Evolutionary conservation across 345 rosid genomes (phyloP).

Genomic region (Acer campestre): DNA sequence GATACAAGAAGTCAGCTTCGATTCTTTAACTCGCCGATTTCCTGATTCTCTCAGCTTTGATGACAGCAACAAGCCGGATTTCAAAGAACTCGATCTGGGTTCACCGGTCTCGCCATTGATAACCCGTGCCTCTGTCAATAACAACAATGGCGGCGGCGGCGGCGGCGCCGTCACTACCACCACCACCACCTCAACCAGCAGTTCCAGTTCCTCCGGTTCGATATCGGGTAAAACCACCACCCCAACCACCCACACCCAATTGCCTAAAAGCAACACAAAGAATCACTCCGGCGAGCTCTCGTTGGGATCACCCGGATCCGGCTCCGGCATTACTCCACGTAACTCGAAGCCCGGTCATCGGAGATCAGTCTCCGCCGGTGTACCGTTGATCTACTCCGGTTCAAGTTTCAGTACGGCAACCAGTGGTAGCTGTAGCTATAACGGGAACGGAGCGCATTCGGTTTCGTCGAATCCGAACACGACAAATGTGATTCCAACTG

Average conservation of each 20-base stretch:
- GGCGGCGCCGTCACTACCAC: neutral
- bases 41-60: constrained; percentile 46
- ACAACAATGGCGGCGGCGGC: constrained; percentile 8
- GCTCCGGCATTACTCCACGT: constrained; percentile 30
- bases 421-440: constrained; percentile 22
- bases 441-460: constrained; percentile 33
- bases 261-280: constrained; percentile 20
- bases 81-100: constrained; percentile 77
- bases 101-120: constrained; percentile 84
- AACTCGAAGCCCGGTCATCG: constrained; percentile 55
- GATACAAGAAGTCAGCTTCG: constrained; percentile 32
- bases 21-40: constrained; percentile 49
- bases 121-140: constrained; percentile 35
- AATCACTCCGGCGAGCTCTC: constrained; percentile 69
- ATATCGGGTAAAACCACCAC: constrained; percentile 30
- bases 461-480: constrained; percentile 38
- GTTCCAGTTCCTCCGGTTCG: constrained; percentile 70
- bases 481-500: constrained; percentile 52
- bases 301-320: constrained; percentile 44
- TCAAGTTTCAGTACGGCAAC: constrained; percentile 41
- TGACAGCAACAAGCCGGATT: constrained; percentile 80
- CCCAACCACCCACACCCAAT: constrained; percentile 19
- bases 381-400: constrained; percentile 75
- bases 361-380: constrained; percentile 80
- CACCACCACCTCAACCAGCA: constrained; percentile 33